A percentile compares a stretch with the other conserved stretches of the same genome.
These are phyloP conservation scores for Sporobolomyces roseus DNA, from an alignment of 768 basidiomycete genomes.

Conservation along the genomic window DNA sequence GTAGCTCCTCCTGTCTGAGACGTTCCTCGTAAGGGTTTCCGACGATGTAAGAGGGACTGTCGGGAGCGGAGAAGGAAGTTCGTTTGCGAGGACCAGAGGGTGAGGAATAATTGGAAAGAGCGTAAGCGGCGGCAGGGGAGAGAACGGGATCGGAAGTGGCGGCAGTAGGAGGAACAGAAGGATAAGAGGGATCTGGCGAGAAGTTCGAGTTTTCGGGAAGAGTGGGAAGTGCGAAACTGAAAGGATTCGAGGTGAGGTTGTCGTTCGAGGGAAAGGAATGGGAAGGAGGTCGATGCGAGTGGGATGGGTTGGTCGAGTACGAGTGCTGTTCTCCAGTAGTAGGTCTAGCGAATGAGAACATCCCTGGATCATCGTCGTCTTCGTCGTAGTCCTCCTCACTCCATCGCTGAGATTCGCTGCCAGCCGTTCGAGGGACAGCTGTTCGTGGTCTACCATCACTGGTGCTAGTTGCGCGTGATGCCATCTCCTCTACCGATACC, in stretches of 20 bases:
- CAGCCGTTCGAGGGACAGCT: no score
- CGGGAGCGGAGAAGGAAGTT: slow-evolving; percentile 19
- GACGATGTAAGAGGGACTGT: slow-evolving; percentile 17
- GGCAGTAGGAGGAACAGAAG: background rate
- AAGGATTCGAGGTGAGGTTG: background rate
- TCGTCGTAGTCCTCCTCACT: slow-evolving; percentile 3
- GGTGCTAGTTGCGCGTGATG: no score
- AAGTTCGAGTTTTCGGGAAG: background rate
- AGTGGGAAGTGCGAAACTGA: slow-evolving; percentile 16
- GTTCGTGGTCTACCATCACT: no score
- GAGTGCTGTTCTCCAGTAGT: background rate
- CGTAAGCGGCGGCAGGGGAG: slow-evolving; percentile 31
- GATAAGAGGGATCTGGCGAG: background rate
- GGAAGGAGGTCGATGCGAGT: background rate
- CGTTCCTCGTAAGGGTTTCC: slow-evolving; percentile 21
- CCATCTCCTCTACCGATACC: no score
- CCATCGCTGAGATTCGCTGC: no score
- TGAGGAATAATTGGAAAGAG: background rate
- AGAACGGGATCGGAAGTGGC: background rate
- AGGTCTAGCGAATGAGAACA: slow-evolving; percentile 33
- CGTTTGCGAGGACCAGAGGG: slow-evolving; percentile 12
- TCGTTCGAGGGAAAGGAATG: background rate
- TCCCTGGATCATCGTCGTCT: slow-evolving; percentile 33
- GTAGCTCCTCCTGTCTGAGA: background rate
- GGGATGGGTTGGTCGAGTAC: no score